These are phyloP conservation scores for Lunularia cruciata DNA, from an alignment of 225 moss, liverwort and hornwort species.

Conservation along the genomic window DNA sequence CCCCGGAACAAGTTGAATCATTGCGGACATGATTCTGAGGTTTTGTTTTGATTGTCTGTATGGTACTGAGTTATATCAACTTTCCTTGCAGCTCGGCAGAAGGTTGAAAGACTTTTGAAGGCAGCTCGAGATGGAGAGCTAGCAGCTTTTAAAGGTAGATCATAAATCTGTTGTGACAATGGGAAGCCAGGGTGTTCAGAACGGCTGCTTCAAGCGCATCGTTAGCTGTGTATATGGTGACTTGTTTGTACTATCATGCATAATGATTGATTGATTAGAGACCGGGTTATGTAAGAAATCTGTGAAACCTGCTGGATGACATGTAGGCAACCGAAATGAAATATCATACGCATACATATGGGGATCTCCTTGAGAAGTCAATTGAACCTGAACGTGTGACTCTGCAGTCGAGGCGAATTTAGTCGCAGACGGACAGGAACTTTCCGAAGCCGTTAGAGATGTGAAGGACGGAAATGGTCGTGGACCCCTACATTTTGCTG, in stretches of 20 bases:
- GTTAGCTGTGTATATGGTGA: no score
- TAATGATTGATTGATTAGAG: no score
- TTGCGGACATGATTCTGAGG: no score
- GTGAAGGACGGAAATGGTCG: constrained; percentile 94
- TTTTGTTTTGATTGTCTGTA: no score
- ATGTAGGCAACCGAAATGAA: no score
- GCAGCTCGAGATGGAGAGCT: constrained; percentile 80
- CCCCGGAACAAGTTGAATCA: no score
- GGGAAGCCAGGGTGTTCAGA: neutral
- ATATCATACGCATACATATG: no score
- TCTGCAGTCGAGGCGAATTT: constrained; percentile 52
- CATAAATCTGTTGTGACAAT: no score
- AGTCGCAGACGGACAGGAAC: constrained; percentile 69
- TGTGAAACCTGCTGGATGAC: neutral
- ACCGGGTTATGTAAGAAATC: no score
- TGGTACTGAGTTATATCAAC: neutral
- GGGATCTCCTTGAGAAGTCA: no score
- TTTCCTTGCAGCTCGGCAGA: constrained; percentile 60
- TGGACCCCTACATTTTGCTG: constrained; percentile 85
- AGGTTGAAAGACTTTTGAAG: constrained; percentile 71
- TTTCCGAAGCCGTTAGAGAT: constrained; percentile 55
- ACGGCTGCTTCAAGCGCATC: no score
- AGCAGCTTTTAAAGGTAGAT: constrained; percentile 69
- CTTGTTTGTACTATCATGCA: no score
- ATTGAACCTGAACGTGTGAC: neutral